A percentile compares a stretch with the other conserved stretches of the same genome.
Conservation (phyloP, 139 green algal species). For the Desmodesmus armatus region DNA sequence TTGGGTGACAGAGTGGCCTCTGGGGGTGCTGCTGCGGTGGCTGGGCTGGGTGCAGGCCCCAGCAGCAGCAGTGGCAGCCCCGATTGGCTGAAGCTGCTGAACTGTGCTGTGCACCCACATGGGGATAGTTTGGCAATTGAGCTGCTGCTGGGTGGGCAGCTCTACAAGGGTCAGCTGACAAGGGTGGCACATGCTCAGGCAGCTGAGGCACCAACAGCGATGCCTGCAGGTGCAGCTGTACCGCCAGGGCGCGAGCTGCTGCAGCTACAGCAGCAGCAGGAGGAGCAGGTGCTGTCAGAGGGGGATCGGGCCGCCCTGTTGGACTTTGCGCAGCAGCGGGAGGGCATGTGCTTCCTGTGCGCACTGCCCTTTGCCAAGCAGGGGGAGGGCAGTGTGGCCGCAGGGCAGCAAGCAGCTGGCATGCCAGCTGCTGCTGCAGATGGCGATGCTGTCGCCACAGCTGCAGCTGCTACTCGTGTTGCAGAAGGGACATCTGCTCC, state of each 20-base stretch:
- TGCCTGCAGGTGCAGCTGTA: not conserved
- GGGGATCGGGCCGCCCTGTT: not conserved
- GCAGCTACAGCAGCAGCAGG: not conserved
- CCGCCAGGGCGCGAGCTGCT: not conserved
- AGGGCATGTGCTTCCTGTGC: slow-evolving; percentile 3
- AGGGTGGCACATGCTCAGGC: not conserved
- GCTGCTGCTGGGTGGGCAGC: slow-evolving; percentile 13
- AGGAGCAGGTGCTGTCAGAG: not conserved
- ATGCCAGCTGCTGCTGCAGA: not conserved
- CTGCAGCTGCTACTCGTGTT: not conserved
- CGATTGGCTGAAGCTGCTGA: slow-evolving; percentile 29
- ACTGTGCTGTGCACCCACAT: not conserved
- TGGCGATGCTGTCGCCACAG: not conserved
- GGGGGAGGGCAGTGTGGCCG: not conserved
- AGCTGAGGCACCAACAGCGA: not conserved
- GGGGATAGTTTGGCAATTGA: not conserved
- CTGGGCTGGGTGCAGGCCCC: not conserved
- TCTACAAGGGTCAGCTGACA: slow-evolving; percentile 14
- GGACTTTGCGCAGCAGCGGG: not conserved
- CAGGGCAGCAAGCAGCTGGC: not conserved
- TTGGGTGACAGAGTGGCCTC: too few species aligned
- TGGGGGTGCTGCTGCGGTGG: not conserved
- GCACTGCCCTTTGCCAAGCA: not conserved
- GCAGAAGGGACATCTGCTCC: not conserved
- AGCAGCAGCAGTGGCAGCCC: slow-evolving; percentile 1